phyloP scores from a whole-genome alignment of 257 asterid genomes.

The Fraxinus cuspidata region DNA sequence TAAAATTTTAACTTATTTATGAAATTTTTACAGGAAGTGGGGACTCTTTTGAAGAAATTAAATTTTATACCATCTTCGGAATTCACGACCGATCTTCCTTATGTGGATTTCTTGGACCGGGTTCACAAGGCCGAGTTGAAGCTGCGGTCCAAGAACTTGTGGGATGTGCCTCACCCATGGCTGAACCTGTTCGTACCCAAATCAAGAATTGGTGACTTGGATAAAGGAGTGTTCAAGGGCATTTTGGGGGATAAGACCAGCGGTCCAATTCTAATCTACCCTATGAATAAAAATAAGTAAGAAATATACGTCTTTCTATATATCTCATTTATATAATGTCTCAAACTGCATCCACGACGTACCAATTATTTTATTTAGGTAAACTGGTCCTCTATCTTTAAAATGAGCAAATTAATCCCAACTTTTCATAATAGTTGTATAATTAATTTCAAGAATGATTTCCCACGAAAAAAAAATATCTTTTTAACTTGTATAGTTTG shows the following conservation, averaged over 20 bases:
- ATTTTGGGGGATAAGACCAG: constrained; percentile 66
- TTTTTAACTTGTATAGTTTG: too few species aligned
- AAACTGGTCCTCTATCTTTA: background rate
- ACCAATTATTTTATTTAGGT: background rate
- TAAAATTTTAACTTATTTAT: background rate
- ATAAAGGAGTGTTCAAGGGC: constrained; percentile 74
- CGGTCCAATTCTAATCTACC: constrained; percentile 84
- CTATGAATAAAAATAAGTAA: constrained; percentile 79
- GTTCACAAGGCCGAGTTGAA: constrained; percentile 84
- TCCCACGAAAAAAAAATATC: too few species aligned
- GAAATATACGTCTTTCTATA: constrained; percentile 1
- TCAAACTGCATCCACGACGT: background rate
- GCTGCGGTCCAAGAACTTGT: constrained; percentile 64
- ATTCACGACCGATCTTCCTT: constrained; percentile 68
- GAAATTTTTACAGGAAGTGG: constrained; percentile 52
- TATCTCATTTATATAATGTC: background rate
- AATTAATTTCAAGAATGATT: background rate
- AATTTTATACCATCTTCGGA: constrained; percentile 58
- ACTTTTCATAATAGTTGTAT: too few species aligned
- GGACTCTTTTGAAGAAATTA: constrained; percentile 43
- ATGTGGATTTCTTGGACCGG: constrained; percentile 75
- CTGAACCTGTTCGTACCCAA: constrained; percentile 73
- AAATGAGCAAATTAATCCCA: background rate
- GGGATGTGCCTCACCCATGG: constrained; percentile 98
- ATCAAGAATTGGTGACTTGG: constrained; percentile 68